Evolutionary conservation across 371 early-diverging fungal genomes (phyloP), one percentile per base, ranked within the genome.

Genomic region (Mortierella sp.): DNA sequence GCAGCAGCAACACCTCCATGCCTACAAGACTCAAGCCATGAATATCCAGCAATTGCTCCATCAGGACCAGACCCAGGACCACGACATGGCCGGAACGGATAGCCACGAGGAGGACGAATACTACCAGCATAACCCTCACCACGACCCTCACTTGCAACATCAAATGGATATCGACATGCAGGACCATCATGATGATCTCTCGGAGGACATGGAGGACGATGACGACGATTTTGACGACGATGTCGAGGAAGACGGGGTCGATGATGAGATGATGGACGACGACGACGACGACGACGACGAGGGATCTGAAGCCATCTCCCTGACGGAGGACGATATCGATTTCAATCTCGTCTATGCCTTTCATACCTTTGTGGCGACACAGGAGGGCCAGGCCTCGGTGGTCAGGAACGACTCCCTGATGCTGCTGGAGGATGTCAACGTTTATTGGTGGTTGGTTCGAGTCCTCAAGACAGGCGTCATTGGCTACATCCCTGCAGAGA

Each of bases 381-480:
- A 97, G 31, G 98, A 98, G 76, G 98, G 97, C 11, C 98, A 98
- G 71, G 95, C 97, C 19, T 94, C 94, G 14, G 98, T 97, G 4
- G 90, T 94, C 34, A 94, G 96, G 76, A 95, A 95, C 55, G 97
- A 98, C 76, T 90, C 94, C 22, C 84, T 98, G 74, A 93, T 94
- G 71, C 88, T 98, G 70, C 90, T 98, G 82, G 98, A 98, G 86
- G 98, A 98, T 85, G 90, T 93, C n/a, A 97, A 98, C 84, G 94
- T 93, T 52, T 97, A 98, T 88, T 98, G 98, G 98, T 98, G 98
- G 98, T 89, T 98, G 45, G 97, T 98, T 22, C 94, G 95, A 79
- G 94, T 95, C 55, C 88, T 96, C 40, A 94, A 94, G 75, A 94
- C 93, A 55, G 91, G 91, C 58, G 95, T 95, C 86, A 94, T 97